Evolutionary conservation across 2,329 filamentous ascomycete species (phyloP).

Genomic region (Phaeoacremonium minimum): DNA sequence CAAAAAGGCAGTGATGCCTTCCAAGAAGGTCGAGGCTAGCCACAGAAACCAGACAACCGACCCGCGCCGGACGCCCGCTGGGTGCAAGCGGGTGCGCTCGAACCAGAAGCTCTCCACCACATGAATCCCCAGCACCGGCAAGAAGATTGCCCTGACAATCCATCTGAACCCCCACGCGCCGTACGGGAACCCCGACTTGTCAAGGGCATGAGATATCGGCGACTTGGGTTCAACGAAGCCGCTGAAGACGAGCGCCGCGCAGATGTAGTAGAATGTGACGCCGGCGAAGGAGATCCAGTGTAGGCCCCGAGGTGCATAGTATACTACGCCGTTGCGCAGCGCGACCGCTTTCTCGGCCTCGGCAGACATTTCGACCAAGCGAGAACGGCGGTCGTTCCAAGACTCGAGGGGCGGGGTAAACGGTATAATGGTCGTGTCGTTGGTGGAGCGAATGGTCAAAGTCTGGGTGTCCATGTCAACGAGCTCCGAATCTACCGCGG

Average conservation of each 20-base stretch:
- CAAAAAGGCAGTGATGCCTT: constrained; percentile 45
- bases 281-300: constrained; percentile 51
- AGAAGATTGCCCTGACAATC: constrained; percentile 55
- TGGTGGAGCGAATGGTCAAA: constrained; percentile 56
- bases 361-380: constrained; percentile 68
- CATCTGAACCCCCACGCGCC: constrained; percentile 55
- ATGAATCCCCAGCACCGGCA: constrained; percentile 62
- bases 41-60: constrained; percentile 50
- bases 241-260: constrained; percentile 4
- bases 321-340: constrained; percentile 40
- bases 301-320: constrained; percentile 31
- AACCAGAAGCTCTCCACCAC: constrained; percentile 54
- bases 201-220: constrained; percentile 41
- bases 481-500: constrained; percentile 40
- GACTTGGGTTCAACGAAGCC: constrained; percentile 34
- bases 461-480: constrained; percentile 59
- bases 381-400: constrained; percentile 62
- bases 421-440: constrained; percentile 47
- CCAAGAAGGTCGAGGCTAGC: constrained; percentile 47
- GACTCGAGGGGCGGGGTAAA: constrained; percentile 68
- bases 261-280: constrained; percentile 48
- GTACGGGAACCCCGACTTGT: constrained; percentile 44
- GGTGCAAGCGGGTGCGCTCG: constrained; percentile 39
- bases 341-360: constrained; percentile 53
- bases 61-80: constrained; percentile 41